phyloP scores from a whole-genome alignment of 208 protist species.

The Leishmania aethiopica region DNA sequence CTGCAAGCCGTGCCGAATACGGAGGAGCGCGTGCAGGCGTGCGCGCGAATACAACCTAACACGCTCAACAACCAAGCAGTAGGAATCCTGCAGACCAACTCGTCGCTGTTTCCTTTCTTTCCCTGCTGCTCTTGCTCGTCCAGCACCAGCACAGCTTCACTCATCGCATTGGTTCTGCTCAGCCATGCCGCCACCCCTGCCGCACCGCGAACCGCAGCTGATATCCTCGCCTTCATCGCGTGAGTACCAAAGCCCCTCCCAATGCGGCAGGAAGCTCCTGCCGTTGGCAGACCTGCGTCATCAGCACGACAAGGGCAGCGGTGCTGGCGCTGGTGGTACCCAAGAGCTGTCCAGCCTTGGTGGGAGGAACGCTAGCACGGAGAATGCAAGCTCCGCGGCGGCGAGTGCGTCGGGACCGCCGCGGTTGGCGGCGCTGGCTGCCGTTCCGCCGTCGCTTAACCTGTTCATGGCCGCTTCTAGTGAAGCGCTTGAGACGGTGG shows the following conservation, averaged over 20 bases:
- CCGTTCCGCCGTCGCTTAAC: not conserved
- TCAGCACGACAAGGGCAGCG: not conserved
- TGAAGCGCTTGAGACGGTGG: not conserved
- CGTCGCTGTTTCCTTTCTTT: not conserved
- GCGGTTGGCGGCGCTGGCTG: not conserved
- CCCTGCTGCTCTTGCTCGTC: not conserved
- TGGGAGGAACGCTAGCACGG: not conserved
- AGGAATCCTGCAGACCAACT: not conserved
- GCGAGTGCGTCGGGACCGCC: not conserved
- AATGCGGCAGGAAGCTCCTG: not conserved
- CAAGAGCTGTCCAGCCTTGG: not conserved
- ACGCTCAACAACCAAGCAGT: not conserved
- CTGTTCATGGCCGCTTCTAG: not conserved
- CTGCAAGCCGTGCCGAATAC: not conserved
- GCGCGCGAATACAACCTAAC: no score
- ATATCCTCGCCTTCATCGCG: not conserved
- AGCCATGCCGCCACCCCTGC: not conserved
- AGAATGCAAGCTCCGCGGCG: not conserved
- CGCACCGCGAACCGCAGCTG: not conserved
- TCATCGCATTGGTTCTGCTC: not conserved
- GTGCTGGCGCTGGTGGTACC: not conserved
- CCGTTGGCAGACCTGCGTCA: not conserved
- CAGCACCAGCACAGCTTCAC: not conserved
- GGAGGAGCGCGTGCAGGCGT: no score
- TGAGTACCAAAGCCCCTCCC: not conserved